These are phyloP conservation scores for Trametes sanguinea DNA, from an alignment of 768 basidiomycete species.

Conservation along the genomic window DNA sequence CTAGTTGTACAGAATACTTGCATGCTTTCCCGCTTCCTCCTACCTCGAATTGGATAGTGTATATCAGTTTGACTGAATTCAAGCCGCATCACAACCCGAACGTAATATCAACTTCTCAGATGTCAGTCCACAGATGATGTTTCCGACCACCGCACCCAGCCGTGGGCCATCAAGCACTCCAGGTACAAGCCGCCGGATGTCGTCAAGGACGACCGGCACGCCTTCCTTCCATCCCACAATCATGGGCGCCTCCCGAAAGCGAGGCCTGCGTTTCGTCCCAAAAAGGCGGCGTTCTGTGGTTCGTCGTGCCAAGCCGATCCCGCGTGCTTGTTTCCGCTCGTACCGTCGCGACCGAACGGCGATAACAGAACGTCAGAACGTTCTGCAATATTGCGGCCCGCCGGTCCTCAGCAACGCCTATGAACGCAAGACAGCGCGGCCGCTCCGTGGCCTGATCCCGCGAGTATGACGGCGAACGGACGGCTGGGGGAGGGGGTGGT, in stretches of 20 bases:
- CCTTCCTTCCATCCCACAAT: too few species aligned
- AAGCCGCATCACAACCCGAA: too few species aligned
- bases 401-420: neutral
- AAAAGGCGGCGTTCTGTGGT: constrained; percentile 6
- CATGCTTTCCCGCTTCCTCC: too few species aligned
- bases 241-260: neutral
- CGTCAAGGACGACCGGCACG: constrained; percentile 2
- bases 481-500: neutral
- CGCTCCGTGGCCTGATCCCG: too few species aligned
- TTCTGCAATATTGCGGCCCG: constrained; percentile 1
- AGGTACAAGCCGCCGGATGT: constrained; percentile 14
- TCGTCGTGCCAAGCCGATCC: constrained; percentile 1
- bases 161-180: too few species aligned
- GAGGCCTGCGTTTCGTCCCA: neutral
- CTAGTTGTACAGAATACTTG: too few species aligned
- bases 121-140: too few species aligned
- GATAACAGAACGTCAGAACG: constrained; percentile 18
- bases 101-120: too few species aligned
- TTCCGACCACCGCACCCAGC: too few species aligned
- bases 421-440: too few species aligned
- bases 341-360: constrained; percentile 8
- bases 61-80: too few species aligned
- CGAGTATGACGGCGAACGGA: neutral
- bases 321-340: constrained; percentile 3
- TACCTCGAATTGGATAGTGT: too few species aligned